These are phyloP conservation scores for Macadamia tetraphylla DNA, from an alignment of 164 flowering plant genomes.

Conservation along the genomic window DNA sequence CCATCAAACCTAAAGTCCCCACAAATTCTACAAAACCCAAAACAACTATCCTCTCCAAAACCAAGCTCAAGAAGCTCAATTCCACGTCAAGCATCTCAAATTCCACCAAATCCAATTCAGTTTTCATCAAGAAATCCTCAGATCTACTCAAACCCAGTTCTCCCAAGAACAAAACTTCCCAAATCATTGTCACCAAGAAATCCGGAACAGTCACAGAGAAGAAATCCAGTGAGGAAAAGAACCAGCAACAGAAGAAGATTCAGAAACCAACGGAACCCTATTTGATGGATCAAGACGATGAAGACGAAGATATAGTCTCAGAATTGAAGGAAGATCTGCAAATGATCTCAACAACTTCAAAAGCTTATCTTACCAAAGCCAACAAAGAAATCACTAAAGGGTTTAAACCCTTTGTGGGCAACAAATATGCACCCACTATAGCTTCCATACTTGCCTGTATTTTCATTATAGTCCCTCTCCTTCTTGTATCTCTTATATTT, in stretches of 20 bases:
- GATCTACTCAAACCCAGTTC: slow-evolving; percentile 41
- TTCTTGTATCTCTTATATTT: slow-evolving; percentile 64
- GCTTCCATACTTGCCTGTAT: slow-evolving; percentile 52
- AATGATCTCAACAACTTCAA: slow-evolving; percentile 63
- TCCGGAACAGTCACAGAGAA: slow-evolving; percentile 9
- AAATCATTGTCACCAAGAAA: slow-evolving; percentile 15
- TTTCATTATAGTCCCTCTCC: slow-evolving; percentile 67
- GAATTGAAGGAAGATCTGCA: slow-evolving; percentile 72
- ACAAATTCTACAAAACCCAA: slow-evolving; percentile 13
- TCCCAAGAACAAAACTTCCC: slow-evolving; percentile 46
- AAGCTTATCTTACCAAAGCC: slow-evolving; percentile 49
- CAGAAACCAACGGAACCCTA: slow-evolving; percentile 9
- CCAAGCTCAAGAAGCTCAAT: slow-evolving; percentile 50
- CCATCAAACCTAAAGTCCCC: slow-evolving; percentile 26
- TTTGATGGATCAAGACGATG: slow-evolving; percentile 27
- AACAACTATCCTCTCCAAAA: neutral
- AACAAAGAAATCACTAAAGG: slow-evolving; percentile 60
- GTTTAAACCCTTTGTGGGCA: slow-evolving; percentile 74
- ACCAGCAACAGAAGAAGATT: slow-evolving; percentile 1
- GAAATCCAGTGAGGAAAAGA: slow-evolving; percentile 11
- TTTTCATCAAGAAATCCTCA: slow-evolving; percentile 18
- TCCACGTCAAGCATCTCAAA: slow-evolving; percentile 29
- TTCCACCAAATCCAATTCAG: slow-evolving; percentile 15
- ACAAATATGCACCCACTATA: slow-evolving; percentile 20
- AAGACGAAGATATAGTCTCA: slow-evolving; percentile 41